These are phyloP conservation scores for Fragaria nilgerrensis DNA, from an alignment of 306 rosid species.

Conservation along the genomic window DNA sequence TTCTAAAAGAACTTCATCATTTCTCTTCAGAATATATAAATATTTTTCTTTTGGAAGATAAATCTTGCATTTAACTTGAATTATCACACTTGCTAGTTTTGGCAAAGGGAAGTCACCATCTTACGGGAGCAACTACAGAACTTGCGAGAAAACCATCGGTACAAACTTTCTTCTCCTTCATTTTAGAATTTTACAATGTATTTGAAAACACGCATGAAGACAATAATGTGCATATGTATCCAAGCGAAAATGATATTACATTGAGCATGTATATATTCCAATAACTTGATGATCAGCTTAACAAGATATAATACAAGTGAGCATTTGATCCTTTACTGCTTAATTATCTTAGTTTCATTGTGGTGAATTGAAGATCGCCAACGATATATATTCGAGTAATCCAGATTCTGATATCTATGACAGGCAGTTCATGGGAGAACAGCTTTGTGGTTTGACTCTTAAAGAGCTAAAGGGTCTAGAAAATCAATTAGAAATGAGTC, in stretches of 20 bases:
- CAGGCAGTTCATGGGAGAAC: slow-evolving; percentile 70
- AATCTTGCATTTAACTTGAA: neutral
- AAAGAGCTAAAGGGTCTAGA: slow-evolving; percentile 63
- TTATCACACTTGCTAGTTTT: slow-evolving; percentile 49
- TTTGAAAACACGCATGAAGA: neutral
- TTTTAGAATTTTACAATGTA: neutral
- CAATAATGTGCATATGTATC: neutral
- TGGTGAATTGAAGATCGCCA: neutral
- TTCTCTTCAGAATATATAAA: too few species aligned
- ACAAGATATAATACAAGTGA: neutral
- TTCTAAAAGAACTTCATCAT: too few species aligned
- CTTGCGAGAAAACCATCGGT: slow-evolving; percentile 76
- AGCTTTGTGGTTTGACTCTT: slow-evolving; percentile 53
- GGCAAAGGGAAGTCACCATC: slow-evolving; percentile 72
- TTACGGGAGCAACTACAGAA: slow-evolving; percentile 73
- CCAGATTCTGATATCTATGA: neutral
- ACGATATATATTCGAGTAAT: neutral
- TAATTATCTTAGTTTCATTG: neutral
- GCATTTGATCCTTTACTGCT: neutral
- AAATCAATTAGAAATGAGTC: slow-evolving; percentile 57
- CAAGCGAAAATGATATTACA: neutral
- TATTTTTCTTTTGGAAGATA: too few species aligned
- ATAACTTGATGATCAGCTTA: neutral
- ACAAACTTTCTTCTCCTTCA: slow-evolving; percentile 21
- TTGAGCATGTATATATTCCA: neutral